Conservation (phyloP, 2,329 filamentous ascomycete species). For the Didymella arachidicola region DNA sequence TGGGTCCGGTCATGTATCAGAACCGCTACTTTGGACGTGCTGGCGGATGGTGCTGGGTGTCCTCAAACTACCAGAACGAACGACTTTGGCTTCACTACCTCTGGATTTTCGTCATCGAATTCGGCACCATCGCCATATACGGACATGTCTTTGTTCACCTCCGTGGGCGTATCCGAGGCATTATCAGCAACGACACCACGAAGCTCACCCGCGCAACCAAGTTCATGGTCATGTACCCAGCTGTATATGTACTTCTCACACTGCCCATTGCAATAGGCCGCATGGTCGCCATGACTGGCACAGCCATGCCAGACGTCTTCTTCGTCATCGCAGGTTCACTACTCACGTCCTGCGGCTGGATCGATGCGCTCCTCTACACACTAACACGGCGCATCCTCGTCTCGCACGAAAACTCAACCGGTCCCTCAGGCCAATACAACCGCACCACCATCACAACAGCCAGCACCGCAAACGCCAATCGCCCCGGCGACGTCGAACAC, state of each 20-base stretch:
- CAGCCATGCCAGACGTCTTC: slow-evolving; percentile 59
- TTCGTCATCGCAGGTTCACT: slow-evolving; percentile 68
- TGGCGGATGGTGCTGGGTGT: slow-evolving; percentile 64
- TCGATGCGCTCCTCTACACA: slow-evolving; percentile 54
- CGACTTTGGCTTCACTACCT: slow-evolving; percentile 62
- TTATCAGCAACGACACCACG: slow-evolving; percentile 45
- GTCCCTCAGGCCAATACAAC: slow-evolving; percentile 34
- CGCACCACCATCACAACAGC: slow-evolving; percentile 31
- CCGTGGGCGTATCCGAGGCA: slow-evolving; percentile 53
- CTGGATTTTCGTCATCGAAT: slow-evolving; percentile 63
- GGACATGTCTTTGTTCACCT: slow-evolving; percentile 59
- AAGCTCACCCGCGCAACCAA: slow-evolving; percentile 55
- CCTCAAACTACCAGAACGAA: slow-evolving; percentile 52
- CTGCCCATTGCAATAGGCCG: slow-evolving; percentile 65
- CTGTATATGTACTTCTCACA: slow-evolving; percentile 72
- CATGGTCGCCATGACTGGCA: slow-evolving; percentile 50
- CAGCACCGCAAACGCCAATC: slow-evolving; percentile 33
- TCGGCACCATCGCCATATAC: slow-evolving; percentile 60
- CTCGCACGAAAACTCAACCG: slow-evolving; percentile 40
- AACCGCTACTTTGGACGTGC: slow-evolving; percentile 57
- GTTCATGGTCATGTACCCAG: slow-evolving; percentile 69
- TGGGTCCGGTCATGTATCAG: slow-evolving; percentile 56
- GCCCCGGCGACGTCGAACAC: slow-evolving; percentile 35
- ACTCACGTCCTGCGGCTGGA: slow-evolving; percentile 59
- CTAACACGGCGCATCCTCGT: slow-evolving; percentile 53